A percentile compares a stretch with the other conserved stretches of the same genome.
These are phyloP conservation scores for Metschnikowia koreensis DNA, from an alignment of 805 yeast species.

Conservation along the genomic window DNA sequence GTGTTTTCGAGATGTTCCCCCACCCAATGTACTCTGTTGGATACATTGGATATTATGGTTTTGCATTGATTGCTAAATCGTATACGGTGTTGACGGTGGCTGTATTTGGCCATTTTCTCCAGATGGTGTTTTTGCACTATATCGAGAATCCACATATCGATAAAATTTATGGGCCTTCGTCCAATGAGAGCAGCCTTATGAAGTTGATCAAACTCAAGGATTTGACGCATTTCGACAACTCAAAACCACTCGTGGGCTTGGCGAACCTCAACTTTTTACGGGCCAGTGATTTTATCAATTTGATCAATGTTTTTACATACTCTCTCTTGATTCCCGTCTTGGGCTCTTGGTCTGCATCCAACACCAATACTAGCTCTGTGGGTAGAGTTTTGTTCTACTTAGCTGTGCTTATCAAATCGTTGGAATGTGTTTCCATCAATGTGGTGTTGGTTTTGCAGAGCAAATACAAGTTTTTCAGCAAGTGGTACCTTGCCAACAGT, in stretches of 20 bases:
- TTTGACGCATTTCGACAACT: constrained; percentile 42
- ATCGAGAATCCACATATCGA: constrained; percentile 89
- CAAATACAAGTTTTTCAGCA: constrained; percentile 59
- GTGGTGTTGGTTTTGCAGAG: constrained; percentile 58
- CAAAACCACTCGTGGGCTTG: constrained; percentile 56
- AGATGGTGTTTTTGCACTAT: constrained; percentile 67
- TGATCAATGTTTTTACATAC: constrained; percentile 41
- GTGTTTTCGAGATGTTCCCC: constrained; percentile 85
- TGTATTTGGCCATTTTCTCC: constrained; percentile 70
- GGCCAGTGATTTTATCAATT: constrained; percentile 57
- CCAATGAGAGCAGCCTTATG: constrained; percentile 35
- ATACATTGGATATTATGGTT: constrained; percentile 82
- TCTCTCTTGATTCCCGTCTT: constrained; percentile 43
- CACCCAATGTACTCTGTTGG: constrained; percentile 94
- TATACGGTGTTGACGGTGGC: constrained; percentile 69
- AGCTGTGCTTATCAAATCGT: constrained; percentile 47
- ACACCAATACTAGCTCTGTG: constrained; percentile 22
- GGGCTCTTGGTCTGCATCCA: constrained; percentile 25
- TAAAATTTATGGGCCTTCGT: constrained; percentile 62
- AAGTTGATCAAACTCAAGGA: constrained; percentile 47
- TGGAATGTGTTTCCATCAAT: constrained; percentile 52
- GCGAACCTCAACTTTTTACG: constrained; percentile 63
- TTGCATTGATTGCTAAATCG: constrained; percentile 72
- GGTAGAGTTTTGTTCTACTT: constrained; percentile 31
- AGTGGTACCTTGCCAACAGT: constrained; percentile 61